phyloP scores from a whole-genome alignment of 176 grass and related monocot species.

The Zea luxurians region DNA sequence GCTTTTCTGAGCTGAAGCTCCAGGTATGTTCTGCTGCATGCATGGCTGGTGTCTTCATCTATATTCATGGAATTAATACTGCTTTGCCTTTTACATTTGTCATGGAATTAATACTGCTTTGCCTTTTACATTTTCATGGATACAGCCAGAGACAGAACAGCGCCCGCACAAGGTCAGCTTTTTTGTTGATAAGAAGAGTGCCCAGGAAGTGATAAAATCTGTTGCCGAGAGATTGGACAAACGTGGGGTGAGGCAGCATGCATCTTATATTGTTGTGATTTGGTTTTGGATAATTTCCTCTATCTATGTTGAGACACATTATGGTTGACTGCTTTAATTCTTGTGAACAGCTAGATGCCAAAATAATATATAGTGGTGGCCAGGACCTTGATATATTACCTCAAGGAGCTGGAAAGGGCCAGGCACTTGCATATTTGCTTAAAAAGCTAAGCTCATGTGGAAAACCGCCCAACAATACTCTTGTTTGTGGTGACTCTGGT shows the following conservation, averaged over 20 bases:
- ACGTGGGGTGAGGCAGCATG: constrained; percentile 46
- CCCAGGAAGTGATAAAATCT: constrained; percentile 64
- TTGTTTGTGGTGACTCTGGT: constrained; percentile 87
- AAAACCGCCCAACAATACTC: constrained; percentile 71
- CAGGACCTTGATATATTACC: constrained; percentile 83
- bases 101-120: not conserved
- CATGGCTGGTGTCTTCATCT: constrained; percentile 4
- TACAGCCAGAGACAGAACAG: constrained; percentile 70
- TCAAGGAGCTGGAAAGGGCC: constrained; percentile 84
- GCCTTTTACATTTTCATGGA: constrained; percentile 26
- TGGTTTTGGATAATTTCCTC: not conserved
- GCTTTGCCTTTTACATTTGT: constrained; percentile 13
- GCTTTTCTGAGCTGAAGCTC: constrained; percentile 60
- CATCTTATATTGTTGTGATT: constrained; percentile 1
- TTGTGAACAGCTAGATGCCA: constrained; percentile 70
- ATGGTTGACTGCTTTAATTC: constrained; percentile 26
- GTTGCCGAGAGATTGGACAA: constrained; percentile 53
- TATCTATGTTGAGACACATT: not conserved
- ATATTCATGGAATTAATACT: not conserved
- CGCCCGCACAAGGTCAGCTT: constrained; percentile 81
- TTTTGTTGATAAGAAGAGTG: constrained; percentile 62
- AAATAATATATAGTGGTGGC: constrained; percentile 90
- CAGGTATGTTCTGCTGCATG: constrained; percentile 47
- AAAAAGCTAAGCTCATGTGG: constrained; percentile 73
- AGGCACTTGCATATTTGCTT: constrained; percentile 88